Evolutionary conservation across 306 rosid species (phyloP), one percentile per base, ranked within the genome.

Genomic region (Herpetospermum pedunculosum): DNA sequence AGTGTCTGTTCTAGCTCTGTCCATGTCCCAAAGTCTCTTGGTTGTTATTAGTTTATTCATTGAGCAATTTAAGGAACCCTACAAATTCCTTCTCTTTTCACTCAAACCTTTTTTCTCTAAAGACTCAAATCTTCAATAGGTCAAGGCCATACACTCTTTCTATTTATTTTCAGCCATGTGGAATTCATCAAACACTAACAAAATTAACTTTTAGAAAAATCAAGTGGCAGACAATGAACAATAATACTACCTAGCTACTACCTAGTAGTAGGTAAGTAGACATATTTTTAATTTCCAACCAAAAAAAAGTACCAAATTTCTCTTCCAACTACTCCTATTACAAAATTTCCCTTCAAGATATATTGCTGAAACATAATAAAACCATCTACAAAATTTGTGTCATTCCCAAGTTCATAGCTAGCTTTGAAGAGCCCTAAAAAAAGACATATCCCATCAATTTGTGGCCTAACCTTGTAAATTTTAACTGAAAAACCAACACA

Each of bases 221-320:
- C 58, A 52, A 52, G 70, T 62, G 70, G 70, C 70, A 34, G 70
- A 62, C 70, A 62, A 34, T 34, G 44, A n/a, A 59, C 32, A 19
- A 62, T 62, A 9, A 21, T n/a, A n/a, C n/a, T n/a, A n/a, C n/a
- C n/a, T n/a, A n/a, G n/a, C n/a, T n/a, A n/a, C n/a, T n/a, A n/a
- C n/a, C n/a, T n/a, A 26, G 9, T 32, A 32, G 28, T 62, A 19
- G 40, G 35, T 55, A 55, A 28, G 19, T 26, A 13, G 15, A 32
- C 69, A 62, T 62, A 23, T 53, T 23, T 62, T n/a, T n/a, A n/a
- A n/a, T n/a, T 29, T 8, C 46, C 14, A 57, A n/a, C 69, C 6
- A 60, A 60, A 58, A 60, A 58, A 55, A 30, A n/a, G 26, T 60
- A 0, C 38, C 65, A n/a, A 34, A 8, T 18, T 29, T 58, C 1